Evolutionary conservation across 345 rosid genomes (phyloP).

Genomic region (Sonneratia caseolaris): DNA sequence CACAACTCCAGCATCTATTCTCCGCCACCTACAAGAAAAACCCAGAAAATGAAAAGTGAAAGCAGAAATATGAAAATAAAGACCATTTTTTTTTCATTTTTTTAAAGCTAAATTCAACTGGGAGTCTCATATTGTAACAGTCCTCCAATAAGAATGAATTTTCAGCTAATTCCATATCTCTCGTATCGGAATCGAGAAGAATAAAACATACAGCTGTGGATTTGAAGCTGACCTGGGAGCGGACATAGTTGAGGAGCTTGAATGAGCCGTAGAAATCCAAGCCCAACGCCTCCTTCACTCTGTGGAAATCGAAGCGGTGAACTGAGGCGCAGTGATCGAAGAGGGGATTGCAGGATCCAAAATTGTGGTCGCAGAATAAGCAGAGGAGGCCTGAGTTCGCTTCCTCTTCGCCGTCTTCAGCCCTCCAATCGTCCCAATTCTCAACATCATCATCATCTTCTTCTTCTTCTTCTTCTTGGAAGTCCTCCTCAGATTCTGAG

Average conservation of each 20-base stretch:
- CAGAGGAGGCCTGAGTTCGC: conserved; percentile 37
- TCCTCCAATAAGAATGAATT: neutral
- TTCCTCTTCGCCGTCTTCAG: conserved; percentile 30
- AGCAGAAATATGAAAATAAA: neutral
- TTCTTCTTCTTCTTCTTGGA: conserved; percentile 7
- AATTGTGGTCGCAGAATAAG: conserved; percentile 54
- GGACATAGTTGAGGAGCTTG: conserved; percentile 79
- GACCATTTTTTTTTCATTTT: neutral
- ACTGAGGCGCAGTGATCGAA: conserved; percentile 47
- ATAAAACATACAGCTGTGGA: neutral
- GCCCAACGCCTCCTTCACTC: conserved; percentile 31
- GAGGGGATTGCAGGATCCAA: conserved; percentile 36
- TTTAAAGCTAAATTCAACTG: neutral
- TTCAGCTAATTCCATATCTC: neutral
- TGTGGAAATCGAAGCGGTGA: conserved; percentile 56
- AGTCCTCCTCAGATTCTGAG: conserved; percentile 5
- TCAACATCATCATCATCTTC: conserved; percentile 26
- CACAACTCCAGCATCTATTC: conserved; percentile 70
- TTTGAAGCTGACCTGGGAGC: conserved; percentile 45
- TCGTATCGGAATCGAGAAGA: neutral
- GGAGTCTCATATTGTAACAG: conserved; percentile 3
- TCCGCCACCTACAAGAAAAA: conserved; percentile 51
- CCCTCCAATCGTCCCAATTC: conserved; percentile 63
- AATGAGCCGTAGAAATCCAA: conserved; percentile 69
- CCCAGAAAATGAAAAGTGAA: conserved; percentile 7